These are phyloP conservation scores for Diophrys sp. DNA, from an alignment of 73 alveolate species.

Conservation along the genomic window DNA sequence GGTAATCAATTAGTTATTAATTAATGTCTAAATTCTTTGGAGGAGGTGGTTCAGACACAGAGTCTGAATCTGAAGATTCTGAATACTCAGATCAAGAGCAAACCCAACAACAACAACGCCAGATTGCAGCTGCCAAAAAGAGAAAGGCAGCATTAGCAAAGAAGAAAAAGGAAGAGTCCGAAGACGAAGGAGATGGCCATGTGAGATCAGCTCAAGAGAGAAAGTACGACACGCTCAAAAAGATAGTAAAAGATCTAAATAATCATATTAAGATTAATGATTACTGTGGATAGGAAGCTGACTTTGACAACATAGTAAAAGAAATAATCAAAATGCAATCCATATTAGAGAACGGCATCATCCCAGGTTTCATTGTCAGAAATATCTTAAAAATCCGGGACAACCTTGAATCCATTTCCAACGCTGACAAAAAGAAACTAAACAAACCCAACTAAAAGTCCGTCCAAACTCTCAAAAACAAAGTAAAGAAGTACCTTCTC, in stretches of 20 bases:
- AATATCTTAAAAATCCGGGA: slow-evolving; percentile 34
- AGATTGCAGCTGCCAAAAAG: slow-evolving; percentile 11
- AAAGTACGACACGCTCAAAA: slow-evolving; percentile 20
- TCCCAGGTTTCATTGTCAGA: slow-evolving; percentile 25
- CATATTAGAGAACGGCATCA: slow-evolving; percentile 1
- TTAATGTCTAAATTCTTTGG: slow-evolving; percentile 2
- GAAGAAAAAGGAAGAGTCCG: slow-evolving; percentile 7
- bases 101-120: slow-evolving; percentile 1
- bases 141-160: not conserved
- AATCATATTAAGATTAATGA: slow-evolving; percentile 57
- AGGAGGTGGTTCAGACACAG: not conserved
- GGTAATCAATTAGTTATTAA: not conserved
- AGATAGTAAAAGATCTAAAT: slow-evolving; percentile 23
- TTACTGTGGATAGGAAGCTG: slow-evolving; percentile 29
- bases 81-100: slow-evolving; percentile 9
- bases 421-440: slow-evolving; percentile 46
- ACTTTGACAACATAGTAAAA: slow-evolving; percentile 41
- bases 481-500: slow-evolving; percentile 52
- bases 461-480: slow-evolving; percentile 46
- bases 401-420: slow-evolving; percentile 18
- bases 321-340: slow-evolving; percentile 9
- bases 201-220: slow-evolving; percentile 37
- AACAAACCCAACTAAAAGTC: slow-evolving; percentile 35
- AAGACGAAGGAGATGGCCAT: slow-evolving; percentile 14
- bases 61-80: slow-evolving; percentile 10